Base-by-base conservation (phyloP, 1,284 basidiomycete species). In the Trametes hirsuta region DNA sequence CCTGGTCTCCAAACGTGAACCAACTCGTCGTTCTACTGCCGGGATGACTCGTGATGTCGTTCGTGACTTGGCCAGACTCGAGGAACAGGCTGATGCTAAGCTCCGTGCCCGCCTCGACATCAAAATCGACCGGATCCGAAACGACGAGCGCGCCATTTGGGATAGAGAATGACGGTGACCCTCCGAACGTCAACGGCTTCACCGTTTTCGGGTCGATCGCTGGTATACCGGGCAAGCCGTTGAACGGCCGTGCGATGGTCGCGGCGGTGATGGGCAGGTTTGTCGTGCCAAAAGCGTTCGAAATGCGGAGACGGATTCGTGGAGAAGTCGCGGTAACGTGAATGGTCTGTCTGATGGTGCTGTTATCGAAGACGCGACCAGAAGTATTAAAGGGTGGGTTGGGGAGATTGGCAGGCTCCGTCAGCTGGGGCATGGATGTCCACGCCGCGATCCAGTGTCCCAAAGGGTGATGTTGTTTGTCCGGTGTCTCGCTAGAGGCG, bases 301-400 rank as follows among this genome's bases (percentile, higher is more conserved):
- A 81, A 57, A 84, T 72, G 30, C 77, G 76, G 15, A 84, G 56
- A 36, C 81, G 77, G 58, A 83, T 76, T 40, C 75, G 71, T 10
- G 72, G 61, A 10, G 75, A 75, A 18, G 72, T 74, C 37, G 78
- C 64, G 3, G 79, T 76, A 61, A 79, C 72, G 53, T 78, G 78
- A 3, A 84, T 61, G 5, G 81, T 82, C 67, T 82, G 81, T 0
- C 81, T 78, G 52, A 83, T 73, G 12, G 81, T 82, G n/a, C 76
- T 69, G 67, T 84, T 77, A 47, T 59, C 62, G 64, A 83, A 82
- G 42, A 83, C 77, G 47, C 66, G 61, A 39, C 64, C 70, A 34
- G 74, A 65, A 39, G 67, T 64, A 59, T 71, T 76, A 68, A 79
- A 81, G 1, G 80, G 80, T 0, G 77, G 66, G 14, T 73, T 72